Evolutionary conservation across 306 rosid genomes (phyloP).

Genomic region (Cercis canadensis): DNA sequence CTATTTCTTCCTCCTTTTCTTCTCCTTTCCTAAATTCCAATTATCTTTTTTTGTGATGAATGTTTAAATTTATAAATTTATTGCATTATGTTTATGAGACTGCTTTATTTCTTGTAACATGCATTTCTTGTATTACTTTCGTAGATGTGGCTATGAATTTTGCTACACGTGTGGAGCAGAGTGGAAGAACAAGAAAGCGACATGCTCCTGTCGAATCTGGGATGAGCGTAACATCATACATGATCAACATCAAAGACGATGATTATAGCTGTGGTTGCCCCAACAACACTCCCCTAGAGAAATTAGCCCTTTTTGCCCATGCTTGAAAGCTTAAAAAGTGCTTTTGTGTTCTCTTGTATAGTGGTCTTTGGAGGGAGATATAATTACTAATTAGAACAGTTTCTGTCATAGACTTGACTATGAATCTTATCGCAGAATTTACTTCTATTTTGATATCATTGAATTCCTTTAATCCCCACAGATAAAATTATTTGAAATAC

Average conservation of each 20-base stretch:
- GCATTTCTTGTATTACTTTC: constrained; percentile 2
- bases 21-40: background rate
- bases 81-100: too few species aligned
- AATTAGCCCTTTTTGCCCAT: background rate
- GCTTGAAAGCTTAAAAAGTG: background rate
- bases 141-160: constrained; percentile 63
- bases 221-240: constrained; percentile 42
- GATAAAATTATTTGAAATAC: too few species aligned
- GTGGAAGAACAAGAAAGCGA: constrained; percentile 58
- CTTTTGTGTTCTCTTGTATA: background rate
- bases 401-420: too few species aligned
- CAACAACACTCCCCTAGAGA: background rate
- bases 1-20: too few species aligned
- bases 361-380: too few species aligned
- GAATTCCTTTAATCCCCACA: too few species aligned
- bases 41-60: background rate
- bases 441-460: too few species aligned
- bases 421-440: too few species aligned
- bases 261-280: background rate
- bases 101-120: background rate
- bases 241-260: background rate
- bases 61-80: background rate
- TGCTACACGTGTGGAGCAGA: constrained; percentile 66
- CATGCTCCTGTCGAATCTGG: constrained; percentile 65
- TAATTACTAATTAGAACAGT: too few species aligned